Evolutionary conservation across 164 flowering plant species (phyloP), one percentile per base, ranked within the genome.

Genomic region (Euptelea pleiosperma): DNA sequence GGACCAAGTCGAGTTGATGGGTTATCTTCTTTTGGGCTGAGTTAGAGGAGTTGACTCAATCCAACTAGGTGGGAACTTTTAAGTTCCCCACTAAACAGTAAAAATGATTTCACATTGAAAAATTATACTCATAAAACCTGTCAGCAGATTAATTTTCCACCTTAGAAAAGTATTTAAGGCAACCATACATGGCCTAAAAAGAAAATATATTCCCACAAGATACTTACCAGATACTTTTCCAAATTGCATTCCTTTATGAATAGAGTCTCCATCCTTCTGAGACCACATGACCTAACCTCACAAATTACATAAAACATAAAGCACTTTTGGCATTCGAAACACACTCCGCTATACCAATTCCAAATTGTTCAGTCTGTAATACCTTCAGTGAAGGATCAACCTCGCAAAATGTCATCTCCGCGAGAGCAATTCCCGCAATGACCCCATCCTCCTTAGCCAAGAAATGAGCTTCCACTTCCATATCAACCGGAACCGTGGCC

Each of bases 381-480:
- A 91, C 98, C 96, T 87, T 80, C 63, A 92, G 56, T 10, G 89
- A 78, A 52, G 97, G 85, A 79, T 93, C 97, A 67, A 93, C 98
- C 75, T 90, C 90, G 1, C 67, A 71, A 61, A 93, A 93, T 21
- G 87, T 66, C 87, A 87, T 84, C 41, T 93, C 96, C 0, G 92
- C 96, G 59, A 93, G 89, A 8, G 92, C 78, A 60, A 85, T 82
- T 30, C 98, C 97, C 15, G 98, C 98, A 52, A 93, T 63, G n/a
- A 90, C 61, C 7, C 97, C 97, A 73, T 93, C 82, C 61, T 90
- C 98, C 72, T 90, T 90, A 0, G 94, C 97, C 73, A 93, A 66
- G 67, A 93, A 93, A 76, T 77, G 54, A 19, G 98, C 98, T 75
- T 86, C 96, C 60, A 80, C 91, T 75, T 87, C 86, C 83, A 77